Percentiles rank a stretch among this genome's conserved stretches.
Conservation (phyloP, 345 rosid species). For the Rhodamnia rubescens region DNA sequence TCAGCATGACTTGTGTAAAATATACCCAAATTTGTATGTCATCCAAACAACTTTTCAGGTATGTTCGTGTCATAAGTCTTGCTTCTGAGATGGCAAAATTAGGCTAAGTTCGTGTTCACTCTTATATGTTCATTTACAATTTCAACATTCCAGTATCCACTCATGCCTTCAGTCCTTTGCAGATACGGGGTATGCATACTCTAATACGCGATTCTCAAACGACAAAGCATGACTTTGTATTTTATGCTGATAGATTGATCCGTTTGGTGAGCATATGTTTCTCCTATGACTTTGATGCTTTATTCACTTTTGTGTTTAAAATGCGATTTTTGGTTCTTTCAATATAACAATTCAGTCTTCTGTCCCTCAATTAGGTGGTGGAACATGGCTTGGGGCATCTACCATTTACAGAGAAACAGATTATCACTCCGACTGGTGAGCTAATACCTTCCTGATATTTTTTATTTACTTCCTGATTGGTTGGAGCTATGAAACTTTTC, state of each 20-base stretch:
- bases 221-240: conserved; percentile 94
- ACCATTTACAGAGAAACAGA: conserved; percentile 96
- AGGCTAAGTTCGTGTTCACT: not conserved
- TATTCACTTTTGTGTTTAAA: not conserved
- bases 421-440: conserved; percentile 93
- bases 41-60: conserved; percentile 99
- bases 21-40: conserved; percentile 85
- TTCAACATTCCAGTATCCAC: not conserved
- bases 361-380: conserved; percentile 53
- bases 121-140: not conserved
- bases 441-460: conserved; percentile 1
- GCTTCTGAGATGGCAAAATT: not conserved
- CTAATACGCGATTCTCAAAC: conserved; percentile 93
- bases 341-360: not conserved
- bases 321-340: not conserved
- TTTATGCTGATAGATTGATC: conserved; percentile 91
- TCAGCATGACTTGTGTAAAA: conserved; percentile 98
- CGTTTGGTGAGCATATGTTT: conserved; percentile 61
- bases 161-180: conserved; percentile 8
- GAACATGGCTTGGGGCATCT: conserved; percentile 99
- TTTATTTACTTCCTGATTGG: not conserved
- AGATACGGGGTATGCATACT: conserved; percentile 99
- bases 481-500: not conserved
- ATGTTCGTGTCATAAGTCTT: not conserved
- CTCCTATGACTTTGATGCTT: not conserved